phyloP scores from a whole-genome alignment of 1,139 yeast genomes.

The Barnettozyma hawaiiensis region DNA sequence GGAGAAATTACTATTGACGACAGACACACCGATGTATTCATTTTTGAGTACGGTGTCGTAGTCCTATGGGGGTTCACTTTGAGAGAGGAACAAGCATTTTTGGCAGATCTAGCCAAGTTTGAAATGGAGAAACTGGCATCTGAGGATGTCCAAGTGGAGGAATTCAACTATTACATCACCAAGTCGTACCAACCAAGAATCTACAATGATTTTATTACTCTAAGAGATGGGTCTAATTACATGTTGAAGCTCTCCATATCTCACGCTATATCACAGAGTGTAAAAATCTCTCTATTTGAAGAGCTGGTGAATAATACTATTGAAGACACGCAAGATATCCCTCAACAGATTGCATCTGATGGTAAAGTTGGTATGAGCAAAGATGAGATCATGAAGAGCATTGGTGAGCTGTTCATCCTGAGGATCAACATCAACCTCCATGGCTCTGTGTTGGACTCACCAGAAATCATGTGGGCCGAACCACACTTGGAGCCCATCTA shows the following conservation, averaged over 20 bases:
- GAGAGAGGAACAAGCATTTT: constrained; percentile 76
- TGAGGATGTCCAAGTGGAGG: constrained; percentile 91
- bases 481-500: constrained; percentile 96
- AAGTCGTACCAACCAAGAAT: constrained; percentile 91
- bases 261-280: constrained; percentile 89
- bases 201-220: constrained; percentile 88
- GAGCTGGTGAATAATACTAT: constrained; percentile 94
- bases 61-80: constrained; percentile 93
- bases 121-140: constrained; percentile 86
- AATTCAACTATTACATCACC: constrained; percentile 89
- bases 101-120: constrained; percentile 77
- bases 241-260: constrained; percentile 86
- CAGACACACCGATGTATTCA: constrained; percentile 68
- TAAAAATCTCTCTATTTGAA: constrained; percentile 88
- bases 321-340: constrained; percentile 94
- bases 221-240: constrained; percentile 85
- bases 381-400: constrained; percentile 92
- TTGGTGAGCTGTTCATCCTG: constrained; percentile 88
- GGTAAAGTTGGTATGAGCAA: constrained; percentile 94
- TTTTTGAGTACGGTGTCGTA: constrained; percentile 92
- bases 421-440: constrained; percentile 88
- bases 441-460: constrained; percentile 92
- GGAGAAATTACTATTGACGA: constrained; percentile 84
- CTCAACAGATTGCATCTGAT: constrained; percentile 88
- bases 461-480: constrained; percentile 98